Conservation (phyloP, 179 eudicot species). For the Heliamphora pulchella region DNA sequence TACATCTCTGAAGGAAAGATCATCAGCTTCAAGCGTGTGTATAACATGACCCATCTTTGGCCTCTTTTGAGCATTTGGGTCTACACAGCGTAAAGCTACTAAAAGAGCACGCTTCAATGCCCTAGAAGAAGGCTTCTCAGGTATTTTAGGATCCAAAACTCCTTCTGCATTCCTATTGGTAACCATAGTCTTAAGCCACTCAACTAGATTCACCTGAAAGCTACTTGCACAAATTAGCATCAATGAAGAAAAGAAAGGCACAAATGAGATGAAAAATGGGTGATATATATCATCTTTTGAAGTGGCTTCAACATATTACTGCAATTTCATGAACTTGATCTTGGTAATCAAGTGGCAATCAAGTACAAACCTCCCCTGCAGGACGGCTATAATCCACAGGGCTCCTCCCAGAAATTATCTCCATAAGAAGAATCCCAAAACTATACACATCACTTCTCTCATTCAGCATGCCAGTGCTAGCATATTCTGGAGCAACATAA, state of each 20-base stretch:
- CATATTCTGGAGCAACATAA: slow-evolving; percentile 75
- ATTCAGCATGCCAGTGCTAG: slow-evolving; percentile 66
- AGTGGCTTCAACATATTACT: not conserved
- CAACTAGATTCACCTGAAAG: slow-evolving; percentile 60
- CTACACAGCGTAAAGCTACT: slow-evolving; percentile 64
- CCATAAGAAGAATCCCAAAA: slow-evolving; percentile 69
- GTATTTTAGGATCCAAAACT: slow-evolving; percentile 61
- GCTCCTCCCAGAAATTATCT: slow-evolving; percentile 61
- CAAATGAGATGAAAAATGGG: too few species aligned
- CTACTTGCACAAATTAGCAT: slow-evolving; percentile 6
- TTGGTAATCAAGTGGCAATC: not conserved
- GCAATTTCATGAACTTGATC: not conserved
- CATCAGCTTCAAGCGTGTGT: slow-evolving; percentile 72
- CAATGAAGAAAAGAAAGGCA: not conserved
- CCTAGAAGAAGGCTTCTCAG: slow-evolving; percentile 53
- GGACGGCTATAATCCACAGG: slow-evolving; percentile 72
- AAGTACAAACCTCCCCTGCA: slow-evolving; percentile 47
- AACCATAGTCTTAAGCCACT: slow-evolving; percentile 65
- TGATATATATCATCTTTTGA: not conserved
- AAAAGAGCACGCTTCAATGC: slow-evolving; percentile 56
- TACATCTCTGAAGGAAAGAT: slow-evolving; percentile 59
- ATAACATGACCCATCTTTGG: slow-evolving; percentile 75
- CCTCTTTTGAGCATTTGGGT: slow-evolving; percentile 62
- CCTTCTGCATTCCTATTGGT: slow-evolving; percentile 50
- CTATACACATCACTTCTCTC: slow-evolving; percentile 67